Evolutionary conservation across 768 basidiomycete species (phyloP).

Genomic region (Chalciporus piperatus): DNA sequence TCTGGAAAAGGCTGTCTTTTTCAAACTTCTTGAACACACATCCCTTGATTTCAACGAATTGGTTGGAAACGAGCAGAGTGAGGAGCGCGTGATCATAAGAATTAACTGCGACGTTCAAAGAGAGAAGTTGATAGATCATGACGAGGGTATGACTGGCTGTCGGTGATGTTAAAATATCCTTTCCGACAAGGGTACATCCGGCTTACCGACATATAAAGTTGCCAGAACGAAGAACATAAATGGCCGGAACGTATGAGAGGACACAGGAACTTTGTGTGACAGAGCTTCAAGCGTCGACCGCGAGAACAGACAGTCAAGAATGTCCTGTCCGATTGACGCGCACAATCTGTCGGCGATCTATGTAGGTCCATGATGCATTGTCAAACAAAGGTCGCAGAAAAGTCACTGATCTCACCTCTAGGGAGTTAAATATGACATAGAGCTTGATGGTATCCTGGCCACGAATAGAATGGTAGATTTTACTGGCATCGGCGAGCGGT

Average conservation of each 20-base stretch:
- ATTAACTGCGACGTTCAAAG: conserved; percentile 96
- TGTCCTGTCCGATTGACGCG: conserved; percentile 95
- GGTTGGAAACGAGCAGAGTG: conserved; percentile 92
- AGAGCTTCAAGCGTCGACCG: conserved; percentile 80
- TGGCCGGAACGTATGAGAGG: conserved; percentile 70
- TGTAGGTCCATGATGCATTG: background rate
- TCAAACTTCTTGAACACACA: conserved; percentile 99
- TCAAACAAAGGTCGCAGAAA: background rate
- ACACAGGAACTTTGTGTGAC: conserved; percentile 58
- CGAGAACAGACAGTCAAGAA: conserved; percentile 94
- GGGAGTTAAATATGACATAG: conserved; percentile 97
- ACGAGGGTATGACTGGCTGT: conserved; percentile 88
- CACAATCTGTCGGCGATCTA: conserved; percentile 95
- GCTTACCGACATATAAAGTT: conserved; percentile 76
- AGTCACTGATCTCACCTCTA: conserved; percentile 68
- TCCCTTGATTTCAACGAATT: conserved; percentile 99
- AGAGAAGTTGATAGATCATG: conserved; percentile 92
- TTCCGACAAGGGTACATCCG: background rate
- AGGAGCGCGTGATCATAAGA: conserved; percentile 95
- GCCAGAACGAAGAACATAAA: conserved; percentile 83
- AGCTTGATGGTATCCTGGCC: conserved; percentile 99
- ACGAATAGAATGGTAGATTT: conserved; percentile 96
- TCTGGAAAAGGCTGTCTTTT: conserved; percentile 97
- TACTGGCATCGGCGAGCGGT: conserved; percentile 89
- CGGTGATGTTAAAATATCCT: background rate